Conservation (phyloP, 345 rosid genomes). For the Geranium brycei region DNA sequence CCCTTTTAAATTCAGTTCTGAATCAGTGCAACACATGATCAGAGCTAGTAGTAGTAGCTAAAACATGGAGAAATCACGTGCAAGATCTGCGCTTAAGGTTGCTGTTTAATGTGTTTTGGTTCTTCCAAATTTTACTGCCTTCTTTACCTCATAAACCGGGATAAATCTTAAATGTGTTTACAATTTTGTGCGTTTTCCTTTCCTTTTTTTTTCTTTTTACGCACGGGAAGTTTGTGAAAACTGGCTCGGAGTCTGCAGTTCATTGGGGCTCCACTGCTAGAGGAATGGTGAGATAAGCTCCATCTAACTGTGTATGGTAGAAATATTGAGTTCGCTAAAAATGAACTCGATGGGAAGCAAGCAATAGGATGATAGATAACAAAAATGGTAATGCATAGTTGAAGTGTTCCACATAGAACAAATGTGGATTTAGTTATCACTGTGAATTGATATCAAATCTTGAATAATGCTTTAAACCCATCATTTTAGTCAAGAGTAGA, state of each 20-base stretch:
- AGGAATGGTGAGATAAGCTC: constrained; percentile 41
- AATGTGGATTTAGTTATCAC: too few relatives aligned
- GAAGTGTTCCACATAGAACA: too few relatives aligned
- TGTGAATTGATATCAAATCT: too few relatives aligned
- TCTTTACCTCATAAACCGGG: too few relatives aligned
- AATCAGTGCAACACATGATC: constrained; percentile 17
- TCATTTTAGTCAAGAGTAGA: too few relatives aligned
- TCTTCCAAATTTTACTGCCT: background rate
- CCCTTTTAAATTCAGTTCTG: constrained; percentile 25
- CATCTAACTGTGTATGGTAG: background rate
- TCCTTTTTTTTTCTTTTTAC: background rate
- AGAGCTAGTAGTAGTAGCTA: background rate
- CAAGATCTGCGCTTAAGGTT: constrained; percentile 60
- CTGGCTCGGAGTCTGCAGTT: constrained; percentile 29
- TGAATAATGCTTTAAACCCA: too few relatives aligned
- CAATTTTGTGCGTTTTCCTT: background rate
- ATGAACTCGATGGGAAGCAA: background rate
- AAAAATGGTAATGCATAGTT: too few relatives aligned
- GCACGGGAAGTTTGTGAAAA: constrained; percentile 29
- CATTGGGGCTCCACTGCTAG: constrained; percentile 32
- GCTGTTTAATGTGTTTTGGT: background rate
- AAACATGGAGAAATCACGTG: constrained; percentile 50
- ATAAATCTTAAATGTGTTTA: too few relatives aligned
- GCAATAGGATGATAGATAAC: too few relatives aligned
- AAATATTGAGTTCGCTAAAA: background rate